Conservation (phyloP, 177 flowering plant genomes). For the Vitis hybrid region DNA sequence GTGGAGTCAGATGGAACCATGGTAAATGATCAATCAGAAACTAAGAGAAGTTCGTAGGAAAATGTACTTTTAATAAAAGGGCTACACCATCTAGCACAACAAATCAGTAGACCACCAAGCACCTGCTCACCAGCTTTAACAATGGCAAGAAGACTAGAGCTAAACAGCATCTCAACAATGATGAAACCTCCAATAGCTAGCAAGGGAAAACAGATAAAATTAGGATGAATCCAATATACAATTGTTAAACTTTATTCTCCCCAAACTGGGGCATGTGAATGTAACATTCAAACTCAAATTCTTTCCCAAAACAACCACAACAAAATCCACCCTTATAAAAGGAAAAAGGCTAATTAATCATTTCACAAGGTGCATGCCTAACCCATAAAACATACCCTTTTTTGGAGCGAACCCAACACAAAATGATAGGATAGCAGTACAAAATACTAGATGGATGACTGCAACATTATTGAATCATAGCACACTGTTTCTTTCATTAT, state of each 20-base stretch:
- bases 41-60: neutral
- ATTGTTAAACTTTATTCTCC: neutral
- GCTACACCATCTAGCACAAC: neutral
- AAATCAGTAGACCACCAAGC: neutral
- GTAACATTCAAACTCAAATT: neutral
- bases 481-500: too few relatives aligned
- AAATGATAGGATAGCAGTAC: too few relatives aligned
- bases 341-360: too few relatives aligned
- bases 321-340: too few relatives aligned
- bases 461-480: too few relatives aligned
- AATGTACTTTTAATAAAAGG: neutral
- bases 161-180: constrained; percentile 86
- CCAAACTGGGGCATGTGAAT: neutral
- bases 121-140: constrained; percentile 99
- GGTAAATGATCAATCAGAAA: constrained; percentile 5
- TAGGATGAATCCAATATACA: neutral
- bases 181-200: constrained; percentile 71
- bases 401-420: too few relatives aligned
- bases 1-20: constrained; percentile 21
- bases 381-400: too few relatives aligned
- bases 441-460: too few relatives aligned
- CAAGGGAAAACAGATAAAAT: constrained; percentile 14
- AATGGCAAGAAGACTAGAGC: constrained; percentile 83
- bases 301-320: too few relatives aligned
- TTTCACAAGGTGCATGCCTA: too few relatives aligned